Conservation (phyloP, 139 green algal genomes). For the Eudorina sp. region DNA sequence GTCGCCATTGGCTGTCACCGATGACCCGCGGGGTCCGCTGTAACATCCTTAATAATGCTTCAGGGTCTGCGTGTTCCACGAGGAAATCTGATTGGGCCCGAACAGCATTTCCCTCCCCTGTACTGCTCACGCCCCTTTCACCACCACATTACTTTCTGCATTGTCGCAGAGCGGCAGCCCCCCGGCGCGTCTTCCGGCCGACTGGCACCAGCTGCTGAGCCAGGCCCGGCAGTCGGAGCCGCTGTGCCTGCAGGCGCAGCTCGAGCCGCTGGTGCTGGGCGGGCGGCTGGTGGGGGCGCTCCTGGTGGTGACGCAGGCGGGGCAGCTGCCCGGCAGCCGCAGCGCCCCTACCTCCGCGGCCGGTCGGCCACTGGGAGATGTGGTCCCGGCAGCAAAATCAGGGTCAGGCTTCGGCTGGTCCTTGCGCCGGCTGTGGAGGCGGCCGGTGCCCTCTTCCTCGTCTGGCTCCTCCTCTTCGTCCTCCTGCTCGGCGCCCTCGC, state of each 20-base stretch:
- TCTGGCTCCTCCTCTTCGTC: no score
- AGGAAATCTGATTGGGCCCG: no score
- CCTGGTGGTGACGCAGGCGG: neutral
- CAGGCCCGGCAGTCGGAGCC: neutral
- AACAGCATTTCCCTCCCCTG: no score
- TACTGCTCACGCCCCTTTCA: no score
- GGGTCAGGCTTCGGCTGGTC: neutral
- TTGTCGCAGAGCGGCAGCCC: neutral
- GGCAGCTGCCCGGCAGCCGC: neutral
- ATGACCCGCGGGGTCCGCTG: no score
- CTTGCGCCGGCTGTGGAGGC: neutral
- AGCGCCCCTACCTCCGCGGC: neutral
- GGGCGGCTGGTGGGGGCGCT: neutral
- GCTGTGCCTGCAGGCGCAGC: neutral
- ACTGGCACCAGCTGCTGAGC: slow-evolving; percentile 22
- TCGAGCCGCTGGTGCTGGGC: slow-evolving; percentile 15
- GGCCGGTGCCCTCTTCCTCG: no score
- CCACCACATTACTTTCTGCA: neutral
- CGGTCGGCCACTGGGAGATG: no score
- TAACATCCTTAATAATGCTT: no score
- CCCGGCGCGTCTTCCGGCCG: neutral
- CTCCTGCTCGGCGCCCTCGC: neutral
- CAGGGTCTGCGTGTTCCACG: no score
- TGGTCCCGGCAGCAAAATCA: neutral
- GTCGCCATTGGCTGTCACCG: no score